A percentile compares a stretch with the other conserved stretches of the same genome.
These are phyloP conservation scores for Pisolithus albus DNA, from an alignment of 768 basidiomycete species.

Conservation along the genomic window DNA sequence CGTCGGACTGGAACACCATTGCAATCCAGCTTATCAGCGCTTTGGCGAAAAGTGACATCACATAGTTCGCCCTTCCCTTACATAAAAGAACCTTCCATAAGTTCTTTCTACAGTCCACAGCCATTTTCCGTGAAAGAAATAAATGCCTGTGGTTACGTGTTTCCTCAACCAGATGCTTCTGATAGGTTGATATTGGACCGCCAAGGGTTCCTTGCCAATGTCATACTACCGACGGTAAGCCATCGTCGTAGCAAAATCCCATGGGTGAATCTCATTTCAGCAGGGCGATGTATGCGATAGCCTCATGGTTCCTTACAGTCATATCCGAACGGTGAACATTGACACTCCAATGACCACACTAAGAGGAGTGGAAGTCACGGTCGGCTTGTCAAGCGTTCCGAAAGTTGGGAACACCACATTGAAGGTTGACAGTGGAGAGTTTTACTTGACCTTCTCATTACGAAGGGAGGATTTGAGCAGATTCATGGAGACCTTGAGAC, in stretches of 20 bases:
- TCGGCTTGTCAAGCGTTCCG: conserved; percentile 33
- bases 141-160: conserved; percentile 27
- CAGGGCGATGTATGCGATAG: conserved; percentile 49
- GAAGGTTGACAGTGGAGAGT: conserved; percentile 15
- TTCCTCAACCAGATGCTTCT: conserved; percentile 30
- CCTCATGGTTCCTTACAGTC: conserved; percentile 38
- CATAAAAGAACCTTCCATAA: conserved; percentile 1
- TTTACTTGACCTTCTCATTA: conserved; percentile 35
- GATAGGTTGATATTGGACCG: conserved; percentile 50
- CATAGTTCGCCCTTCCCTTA: conserved; percentile 37
- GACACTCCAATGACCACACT: conserved; percentile 17
- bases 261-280: neutral
- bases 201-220: conserved; percentile 44
- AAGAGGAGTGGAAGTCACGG: conserved; percentile 21
- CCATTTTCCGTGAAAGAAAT: conserved; percentile 44
- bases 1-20: conserved; percentile 48
- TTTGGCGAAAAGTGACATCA: conserved; percentile 39
- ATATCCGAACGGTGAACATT: conserved; percentile 21
- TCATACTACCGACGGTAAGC: conserved; percentile 25
- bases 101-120: conserved; percentile 42
- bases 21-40: conserved; percentile 40
- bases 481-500: conserved; percentile 37
- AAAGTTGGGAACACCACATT: conserved; percentile 27
- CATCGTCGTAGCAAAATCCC: neutral
- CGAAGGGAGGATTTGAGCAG: conserved; percentile 25